phyloP scores from a whole-genome alignment of 2,329 filamentous ascomycete genomes.

The Pseudovirgaria hyperparasitica region DNA sequence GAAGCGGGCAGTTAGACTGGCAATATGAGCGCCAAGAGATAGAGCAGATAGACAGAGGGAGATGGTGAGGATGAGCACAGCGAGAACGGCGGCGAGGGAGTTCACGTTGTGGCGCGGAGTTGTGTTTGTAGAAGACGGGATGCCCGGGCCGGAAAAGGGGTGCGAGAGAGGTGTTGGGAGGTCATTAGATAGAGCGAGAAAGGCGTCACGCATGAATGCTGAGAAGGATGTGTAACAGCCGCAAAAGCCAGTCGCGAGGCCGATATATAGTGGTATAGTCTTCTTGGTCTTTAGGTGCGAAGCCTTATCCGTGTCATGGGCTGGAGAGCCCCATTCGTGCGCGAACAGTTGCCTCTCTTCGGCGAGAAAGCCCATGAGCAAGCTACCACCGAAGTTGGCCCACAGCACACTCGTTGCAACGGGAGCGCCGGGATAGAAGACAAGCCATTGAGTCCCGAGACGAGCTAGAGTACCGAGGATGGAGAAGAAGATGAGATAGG shows the following conservation, averaged over 20 bases:
- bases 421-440: conserved; percentile 65
- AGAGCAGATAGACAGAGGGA: conserved; percentile 58
- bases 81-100: conserved; percentile 69
- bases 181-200: conserved; percentile 67
- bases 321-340: conserved; percentile 45
- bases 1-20: conserved; percentile 44
- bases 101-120: conserved; percentile 56
- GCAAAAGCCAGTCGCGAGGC: conserved; percentile 75
- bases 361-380: conserved; percentile 73
- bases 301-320: conserved; percentile 33
- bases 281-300: conserved; percentile 52
- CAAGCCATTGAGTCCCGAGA: conserved; percentile 66
- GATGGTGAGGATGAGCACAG: conserved; percentile 60
- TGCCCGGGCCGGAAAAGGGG: conserved; percentile 13
- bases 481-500: conserved; percentile 76
- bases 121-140: conserved; percentile 10
- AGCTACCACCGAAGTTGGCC: conserved; percentile 73
- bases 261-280: conserved; percentile 78
- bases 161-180: conserved; percentile 41
- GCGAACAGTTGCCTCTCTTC: conserved; percentile 69
- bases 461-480: conserved; percentile 74
- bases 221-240: conserved; percentile 88
- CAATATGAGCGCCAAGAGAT: conserved; percentile 62
- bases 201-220: conserved; percentile 67
- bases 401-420: conserved; percentile 65